These are phyloP conservation scores for Candida maesae DNA, from an alignment of 805 yeast species.

Conservation along the genomic window DNA sequence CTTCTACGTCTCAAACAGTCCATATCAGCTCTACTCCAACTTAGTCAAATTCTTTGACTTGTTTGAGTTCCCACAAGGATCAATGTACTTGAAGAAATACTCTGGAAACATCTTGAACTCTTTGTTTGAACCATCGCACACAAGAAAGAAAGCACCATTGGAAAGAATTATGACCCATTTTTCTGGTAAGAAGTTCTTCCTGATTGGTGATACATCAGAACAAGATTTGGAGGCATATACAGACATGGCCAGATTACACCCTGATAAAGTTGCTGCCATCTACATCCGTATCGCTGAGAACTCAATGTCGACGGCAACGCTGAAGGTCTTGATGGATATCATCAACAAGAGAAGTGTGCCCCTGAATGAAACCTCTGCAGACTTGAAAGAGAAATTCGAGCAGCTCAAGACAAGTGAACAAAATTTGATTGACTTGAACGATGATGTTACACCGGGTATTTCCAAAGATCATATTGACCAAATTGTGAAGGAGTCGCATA, in stretches of 20 bases:
- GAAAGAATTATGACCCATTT: slow-evolving; percentile 65
- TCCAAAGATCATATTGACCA: slow-evolving; percentile 22
- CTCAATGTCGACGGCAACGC: slow-evolving; percentile 52
- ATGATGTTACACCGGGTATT: slow-evolving; percentile 19
- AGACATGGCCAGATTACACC: slow-evolving; percentile 58
- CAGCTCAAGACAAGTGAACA: slow-evolving; percentile 28
- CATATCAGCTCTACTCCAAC: slow-evolving; percentile 71
- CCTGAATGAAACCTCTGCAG: slow-evolving; percentile 18
- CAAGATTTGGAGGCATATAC: slow-evolving; percentile 90
- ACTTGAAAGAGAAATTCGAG: slow-evolving; percentile 17
- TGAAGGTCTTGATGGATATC: slow-evolving; percentile 25
- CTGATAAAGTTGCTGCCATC: slow-evolving; percentile 65
- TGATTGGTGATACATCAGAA: slow-evolving; percentile 96
- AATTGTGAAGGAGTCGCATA: slow-evolving; percentile 13
- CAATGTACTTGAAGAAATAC: slow-evolving; percentile 85
- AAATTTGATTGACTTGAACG: slow-evolving; percentile 25
- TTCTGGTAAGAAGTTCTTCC: slow-evolving; percentile 69
- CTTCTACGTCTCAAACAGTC: slow-evolving; percentile 94
- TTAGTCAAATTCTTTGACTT: slow-evolving; percentile 47
- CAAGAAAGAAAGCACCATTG: slow-evolving; percentile 69
- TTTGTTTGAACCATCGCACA: slow-evolving; percentile 81
- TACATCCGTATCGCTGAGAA: slow-evolving; percentile 74
- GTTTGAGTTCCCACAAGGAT: slow-evolving; percentile 68
- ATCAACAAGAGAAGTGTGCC: slow-evolving; percentile 26
- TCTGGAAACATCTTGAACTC: slow-evolving; percentile 76